Evolutionary conservation across 2,329 filamentous ascomycete genomes (phyloP), one percentile per base, ranked within the genome.

Genomic region (Aspergillaceae sp.): DNA sequence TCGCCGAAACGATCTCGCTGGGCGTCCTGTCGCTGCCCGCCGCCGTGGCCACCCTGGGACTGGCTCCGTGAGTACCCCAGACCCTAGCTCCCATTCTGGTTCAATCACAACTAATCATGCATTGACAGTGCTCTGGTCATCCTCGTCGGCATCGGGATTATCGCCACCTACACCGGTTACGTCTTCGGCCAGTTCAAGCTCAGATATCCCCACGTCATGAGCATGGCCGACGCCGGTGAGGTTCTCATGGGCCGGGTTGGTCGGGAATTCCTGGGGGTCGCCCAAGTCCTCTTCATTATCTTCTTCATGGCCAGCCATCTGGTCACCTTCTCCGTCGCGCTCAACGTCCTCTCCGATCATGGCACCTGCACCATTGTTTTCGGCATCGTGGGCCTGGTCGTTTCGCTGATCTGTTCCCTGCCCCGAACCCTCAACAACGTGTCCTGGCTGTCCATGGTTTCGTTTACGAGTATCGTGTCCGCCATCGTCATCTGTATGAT

Each of bases 241-340:
- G 66, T 85, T 44, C 71, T 86, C 43, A 69, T 75, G 50, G 83
- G 83, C 11, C 68, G 66, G 4, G 66, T 78, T 29, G 80, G 79
- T 1, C 76, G 79, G 50, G 78, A 83, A 58, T 50, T 86, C 29
- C 71, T 83, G 40, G 80, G 78, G 33, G 64, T 70, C 51, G 80
- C 77, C 53, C 81, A 83, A 52, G 64, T 75, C 3, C 64, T 85
- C 7, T 78, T 85, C 61, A 69, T 86, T 40, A 68, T 82, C 50
- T 84, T 86, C 66, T 75, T 84, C 51, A 79, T 83, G 62, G 81
- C 76, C 40, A 83, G 80, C 8, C 84, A 87, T 63, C 74, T 83
- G 48, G 68, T 86, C 48, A 84, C 81, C 0, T 84, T 84, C 51
- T 75, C 75, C 27, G 82, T 86, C 54, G 80, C 82, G 56, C 76